Evolutionary conservation across 768 basidiomycete genomes (phyloP), one percentile per base, ranked within the genome.

Genomic region (Mycena rebaudengoi): DNA sequence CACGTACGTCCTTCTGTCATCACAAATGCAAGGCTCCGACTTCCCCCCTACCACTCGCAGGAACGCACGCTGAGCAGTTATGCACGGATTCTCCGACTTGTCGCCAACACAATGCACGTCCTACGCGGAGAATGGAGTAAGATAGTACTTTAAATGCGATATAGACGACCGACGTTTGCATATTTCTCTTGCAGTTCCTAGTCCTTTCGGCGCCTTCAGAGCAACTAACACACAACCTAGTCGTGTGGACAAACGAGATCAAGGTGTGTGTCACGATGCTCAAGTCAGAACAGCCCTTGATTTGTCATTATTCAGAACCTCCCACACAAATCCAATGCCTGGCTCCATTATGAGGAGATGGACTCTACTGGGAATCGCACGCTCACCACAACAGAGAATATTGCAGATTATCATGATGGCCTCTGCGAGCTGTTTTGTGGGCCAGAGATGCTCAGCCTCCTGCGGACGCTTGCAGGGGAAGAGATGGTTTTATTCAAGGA

Each of bases 271-370:
- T 25, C 28, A 25, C 8, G 29, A 16, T 39, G 2, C 35, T 8
- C 7, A 35, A 13, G 10, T 23, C 20, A 14, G 2, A 25, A 16
- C 10, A 23, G 32, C 20, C 16, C 5, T 10, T 23, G 5, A 49
- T 5, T 11, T 35, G 12, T 7, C 23, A 28, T 23, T 14, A 20
- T 28, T 8, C 39, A 68, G 67, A 57, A 58, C 21, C 50, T 62
- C 16, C 67, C 67, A 13, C 39, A 61, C 37, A 56, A 52, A 32
- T 23, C 67, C 2, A 55, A 60, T 23, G 50, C 67, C 1, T 68
- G 63, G 63, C 55, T 68, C 49, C 67, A 68, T 46, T 68, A 68
- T 32, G 67, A 68, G 10, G 67, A 68, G 45, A 39, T 65, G 2
- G 57, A 41, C 14, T 32, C 46, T 18, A 20, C 18, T 0, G 64